Base-by-base conservation (phyloP, 1,139 yeast genomes). In the Eremothecium coryli region DNA sequence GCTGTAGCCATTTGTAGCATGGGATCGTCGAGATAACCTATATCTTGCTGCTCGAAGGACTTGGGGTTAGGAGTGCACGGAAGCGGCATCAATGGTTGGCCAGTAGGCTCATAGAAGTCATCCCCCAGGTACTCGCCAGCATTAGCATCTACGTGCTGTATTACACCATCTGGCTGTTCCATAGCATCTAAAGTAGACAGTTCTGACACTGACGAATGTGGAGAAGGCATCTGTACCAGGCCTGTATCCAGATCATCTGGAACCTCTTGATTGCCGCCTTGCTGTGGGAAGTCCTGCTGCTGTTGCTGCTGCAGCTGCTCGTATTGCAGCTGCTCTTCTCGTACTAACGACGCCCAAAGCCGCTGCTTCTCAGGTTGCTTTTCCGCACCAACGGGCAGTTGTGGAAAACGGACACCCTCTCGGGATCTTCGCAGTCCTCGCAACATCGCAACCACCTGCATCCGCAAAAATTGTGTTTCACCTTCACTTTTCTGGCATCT, bases 381-480 rank as follows among this genome's bases (percentile, higher is more conserved):
- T 7, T 20, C 22, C n/a, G n/a, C n/a, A 8, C 22, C 22, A 20
- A 20, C 22, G 9, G 22, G 22, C 22, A 20, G 22, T 10, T 10
- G 22, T 8, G 7, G 9, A 7, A 20, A 8, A 20, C 22, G 9
- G 10, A 20, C 22, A 20, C 22, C 22, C 10, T 20, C 9, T 41
- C 81, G 66, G 56, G 73, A 78, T 46, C 75, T 71, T 15, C 74
- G 62, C 45, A 88, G 68, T 60, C 86, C 95, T 23, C 61, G 62
- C 62, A 84, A 79, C 38, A 88, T 68, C 43, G 81, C 68, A 35
- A 73, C 75, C 18, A 88, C 86, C 59, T 86, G 95, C 31, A 77
- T 68, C 53, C 80, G 70, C 42, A 88, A 64, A 39, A 82, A 73
- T 49, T 81, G 82, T 25, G 82, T 68, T 53, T 86, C 95, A 18